These are phyloP conservation scores for Myxozyma geophila DNA, from an alignment of 805 yeast species.

Conservation along the genomic window DNA sequence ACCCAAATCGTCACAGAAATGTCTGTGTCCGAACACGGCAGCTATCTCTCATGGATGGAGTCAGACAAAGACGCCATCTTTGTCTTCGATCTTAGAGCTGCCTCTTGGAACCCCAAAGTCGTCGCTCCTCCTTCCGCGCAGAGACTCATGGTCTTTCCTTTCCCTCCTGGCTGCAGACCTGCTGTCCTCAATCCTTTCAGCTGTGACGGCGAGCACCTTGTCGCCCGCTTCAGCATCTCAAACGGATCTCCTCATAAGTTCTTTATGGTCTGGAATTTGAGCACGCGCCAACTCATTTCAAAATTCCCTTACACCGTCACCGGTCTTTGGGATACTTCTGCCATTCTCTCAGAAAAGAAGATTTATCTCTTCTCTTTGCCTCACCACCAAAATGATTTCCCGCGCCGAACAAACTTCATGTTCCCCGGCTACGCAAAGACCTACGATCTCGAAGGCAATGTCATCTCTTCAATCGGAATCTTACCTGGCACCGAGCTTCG, in stretches of 20 bases:
- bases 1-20: conserved; percentile 27
- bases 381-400: conserved; percentile 19
- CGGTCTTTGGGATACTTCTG: conserved; percentile 37
- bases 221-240: conserved; percentile 30
- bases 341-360: conserved; percentile 29
- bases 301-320: conserved; percentile 33
- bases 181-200: conserved; percentile 31
- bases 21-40: conserved; percentile 25
- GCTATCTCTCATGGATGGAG: conserved; percentile 33
- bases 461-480: conserved; percentile 34
- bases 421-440: conserved; percentile 35
- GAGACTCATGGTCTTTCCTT: conserved; percentile 18
- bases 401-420: conserved; percentile 22
- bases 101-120: not conserved
- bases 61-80: conserved; percentile 33
- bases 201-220: conserved; percentile 37
- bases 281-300: conserved; percentile 25
- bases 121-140: not conserved
- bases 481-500: conserved; percentile 36
- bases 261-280: conserved; percentile 32
- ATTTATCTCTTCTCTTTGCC: conserved; percentile 35
- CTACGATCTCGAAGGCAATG: conserved; percentile 32
- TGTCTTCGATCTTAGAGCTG: conserved; percentile 23
- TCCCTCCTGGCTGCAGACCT: conserved; percentile 27
- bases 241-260: conserved; percentile 36